phyloP scores from a whole-genome alignment of 2,329 filamentous ascomycete species.

The Aspergillus ibericus region DNA sequence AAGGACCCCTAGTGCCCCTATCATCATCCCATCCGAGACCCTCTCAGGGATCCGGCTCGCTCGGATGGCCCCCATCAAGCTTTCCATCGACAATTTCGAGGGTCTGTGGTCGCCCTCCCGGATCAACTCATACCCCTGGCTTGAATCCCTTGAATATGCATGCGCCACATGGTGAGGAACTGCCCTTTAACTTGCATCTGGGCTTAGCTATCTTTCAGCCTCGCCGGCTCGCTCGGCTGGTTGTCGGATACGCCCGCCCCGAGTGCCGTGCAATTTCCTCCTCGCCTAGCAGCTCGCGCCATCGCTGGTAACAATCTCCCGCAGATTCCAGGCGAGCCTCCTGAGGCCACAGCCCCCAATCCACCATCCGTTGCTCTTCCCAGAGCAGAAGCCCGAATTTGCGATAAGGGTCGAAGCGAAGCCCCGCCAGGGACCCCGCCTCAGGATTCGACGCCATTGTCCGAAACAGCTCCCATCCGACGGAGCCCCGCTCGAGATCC shows the following conservation, averaged over 20 bases:
- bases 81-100: neutral
- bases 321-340: neutral
- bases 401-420: neutral
- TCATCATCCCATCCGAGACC: too few species aligned
- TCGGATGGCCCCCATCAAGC: too few species aligned
- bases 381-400: slow-evolving; percentile 2
- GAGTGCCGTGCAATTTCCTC: neutral
- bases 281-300: neutral
- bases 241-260: neutral
- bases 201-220: too few species aligned
- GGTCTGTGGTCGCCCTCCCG: neutral
- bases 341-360: neutral
- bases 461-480: neutral
- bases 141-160: neutral
- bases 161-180: neutral
- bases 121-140: neutral
- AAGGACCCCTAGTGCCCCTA: too few species aligned
- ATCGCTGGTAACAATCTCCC: slow-evolving; percentile 49
- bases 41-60: too few species aligned
- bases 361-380: slow-evolving; percentile 1
- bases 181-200: too few species aligned
- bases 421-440: neutral
- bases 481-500: neutral
- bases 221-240: neutral
- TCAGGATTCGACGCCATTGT: neutral